These are phyloP conservation scores for Stylosanthes scabra DNA, from an alignment of 331 rosid genomes.

Conservation along the genomic window DNA sequence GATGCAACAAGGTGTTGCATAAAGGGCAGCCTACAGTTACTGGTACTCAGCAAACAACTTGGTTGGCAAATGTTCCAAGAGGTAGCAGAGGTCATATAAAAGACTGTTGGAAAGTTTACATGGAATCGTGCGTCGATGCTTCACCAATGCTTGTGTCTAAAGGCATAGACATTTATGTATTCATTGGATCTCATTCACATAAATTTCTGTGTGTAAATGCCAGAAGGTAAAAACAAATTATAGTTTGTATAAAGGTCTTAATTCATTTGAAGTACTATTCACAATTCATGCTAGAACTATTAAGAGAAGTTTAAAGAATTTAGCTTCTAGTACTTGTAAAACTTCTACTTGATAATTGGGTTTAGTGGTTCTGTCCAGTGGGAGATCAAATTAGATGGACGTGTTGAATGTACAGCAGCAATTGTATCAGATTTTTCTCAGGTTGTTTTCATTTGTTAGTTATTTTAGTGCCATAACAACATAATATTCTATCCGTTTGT, in stretches of 20 bases:
- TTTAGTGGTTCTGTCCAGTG: too few species aligned
- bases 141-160: slow-evolving; percentile 77
- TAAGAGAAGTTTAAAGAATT: slow-evolving; percentile 14
- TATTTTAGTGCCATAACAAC: slow-evolving; percentile 9
- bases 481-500: slow-evolving; percentile 31
- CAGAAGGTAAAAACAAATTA: slow-evolving; percentile 60
- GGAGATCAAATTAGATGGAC: slow-evolving; percentile 87
- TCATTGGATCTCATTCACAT: slow-evolving; percentile 92
- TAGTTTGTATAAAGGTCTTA: slow-evolving; percentile 31
- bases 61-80: slow-evolving; percentile 52
- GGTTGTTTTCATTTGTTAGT: slow-evolving; percentile 52
- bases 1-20: slow-evolving; percentile 76
- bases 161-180: slow-evolving; percentile 61
- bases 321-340: too few species aligned
- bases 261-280: slow-evolving; percentile 19
- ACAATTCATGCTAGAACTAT: slow-evolving; percentile 27
- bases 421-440: slow-evolving; percentile 79
- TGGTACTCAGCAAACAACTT: slow-evolving; percentile 42
- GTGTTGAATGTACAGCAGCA: slow-evolving; percentile 89
- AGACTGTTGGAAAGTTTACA: slow-evolving; percentile 73
- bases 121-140: slow-evolving; percentile 96
- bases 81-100: slow-evolving; percentile 53
- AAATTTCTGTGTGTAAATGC: slow-evolving; percentile 85
- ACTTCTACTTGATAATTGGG: too few species aligned
- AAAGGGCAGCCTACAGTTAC: slow-evolving; percentile 42